Percentiles rank a stretch among this genome's conserved stretches.
phyloP scores from a whole-genome alignment of 2,329 filamentous ascomycete species.

The Davidsoniella eucalypti region DNA sequence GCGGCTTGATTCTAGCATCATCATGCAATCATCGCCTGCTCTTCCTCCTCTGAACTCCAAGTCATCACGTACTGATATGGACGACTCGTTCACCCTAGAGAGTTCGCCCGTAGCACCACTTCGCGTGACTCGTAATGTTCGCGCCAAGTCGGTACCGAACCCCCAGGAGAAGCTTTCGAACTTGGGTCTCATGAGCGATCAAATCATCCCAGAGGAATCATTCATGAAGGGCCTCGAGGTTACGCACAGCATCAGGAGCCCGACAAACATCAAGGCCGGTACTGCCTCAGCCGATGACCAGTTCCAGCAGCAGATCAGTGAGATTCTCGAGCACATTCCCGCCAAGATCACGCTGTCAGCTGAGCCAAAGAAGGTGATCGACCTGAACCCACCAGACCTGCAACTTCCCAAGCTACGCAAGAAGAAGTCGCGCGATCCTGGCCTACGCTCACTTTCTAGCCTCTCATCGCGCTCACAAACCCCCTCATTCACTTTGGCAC shows the following conservation, averaged over 20 bases:
- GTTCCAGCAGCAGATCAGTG: constrained; percentile 63
- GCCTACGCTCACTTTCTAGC: constrained; percentile 34
- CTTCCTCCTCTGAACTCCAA: constrained; percentile 1
- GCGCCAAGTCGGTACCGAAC: constrained; percentile 9
- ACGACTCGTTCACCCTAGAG: constrained; percentile 8
- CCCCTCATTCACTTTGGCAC: constrained; percentile 53
- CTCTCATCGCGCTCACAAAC: constrained; percentile 41
- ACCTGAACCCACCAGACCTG: constrained; percentile 42
- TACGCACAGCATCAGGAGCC: constrained; percentile 16
- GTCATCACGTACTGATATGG: neutral
- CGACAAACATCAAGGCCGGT: constrained; percentile 17
- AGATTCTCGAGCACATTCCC: constrained; percentile 62
- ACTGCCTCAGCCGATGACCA: constrained; percentile 38
- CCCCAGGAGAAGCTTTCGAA: constrained; percentile 2
- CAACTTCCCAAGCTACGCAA: constrained; percentile 29
- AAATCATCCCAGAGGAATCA: constrained; percentile 16
- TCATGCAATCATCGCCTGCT: constrained; percentile 7
- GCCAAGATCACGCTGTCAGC: constrained; percentile 60
- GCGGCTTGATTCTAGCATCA: constrained; percentile 6
- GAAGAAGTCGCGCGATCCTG: constrained; percentile 26
- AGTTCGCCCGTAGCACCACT: constrained; percentile 8
- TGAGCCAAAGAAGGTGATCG: constrained; percentile 25
- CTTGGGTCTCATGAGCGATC: constrained; percentile 18
- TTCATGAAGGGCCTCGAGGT: constrained; percentile 32
- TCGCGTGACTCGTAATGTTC: constrained; percentile 5